Evolutionary conservation across 2,329 filamentous ascomycete genomes (phyloP).

Genomic region (Colletotrichum sp.): DNA sequence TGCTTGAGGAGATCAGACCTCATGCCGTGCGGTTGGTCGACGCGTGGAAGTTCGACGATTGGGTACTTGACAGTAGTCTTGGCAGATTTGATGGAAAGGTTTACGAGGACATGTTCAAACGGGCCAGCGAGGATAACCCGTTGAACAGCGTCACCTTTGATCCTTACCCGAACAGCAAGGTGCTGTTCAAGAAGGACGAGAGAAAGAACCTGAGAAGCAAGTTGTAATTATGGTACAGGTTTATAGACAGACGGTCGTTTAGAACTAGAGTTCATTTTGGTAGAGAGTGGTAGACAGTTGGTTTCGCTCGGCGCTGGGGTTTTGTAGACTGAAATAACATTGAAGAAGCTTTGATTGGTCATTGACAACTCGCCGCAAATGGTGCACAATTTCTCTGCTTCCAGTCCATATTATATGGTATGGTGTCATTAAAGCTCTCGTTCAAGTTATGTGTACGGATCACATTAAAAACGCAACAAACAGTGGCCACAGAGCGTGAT

Average conservation of each 20-base stretch:
- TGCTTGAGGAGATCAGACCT: conserved; percentile 74
- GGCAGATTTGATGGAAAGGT: conserved; percentile 76
- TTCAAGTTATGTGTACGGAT: not conserved
- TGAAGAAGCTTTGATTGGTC: not conserved
- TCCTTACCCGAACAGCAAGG: conserved; percentile 69
- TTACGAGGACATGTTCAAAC: conserved; percentile 77
- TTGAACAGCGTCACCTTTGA: conserved; percentile 75
- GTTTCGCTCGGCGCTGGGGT: not conserved
- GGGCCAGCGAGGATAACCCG: conserved; percentile 75
- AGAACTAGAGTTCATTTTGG: not conserved
- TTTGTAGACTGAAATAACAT: not conserved
- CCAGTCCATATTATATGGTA: not conserved
- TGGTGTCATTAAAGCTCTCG: not conserved
- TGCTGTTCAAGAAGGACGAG: conserved; percentile 66
- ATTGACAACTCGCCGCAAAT: not conserved
- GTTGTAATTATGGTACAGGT: conserved; percentile 38
- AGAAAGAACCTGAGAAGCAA: conserved; percentile 48
- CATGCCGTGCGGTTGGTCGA: conserved; percentile 76
- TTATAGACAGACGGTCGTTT: not conserved
- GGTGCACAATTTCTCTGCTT: not conserved
- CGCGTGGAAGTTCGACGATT: conserved; percentile 78
- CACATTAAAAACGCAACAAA: not conserved
- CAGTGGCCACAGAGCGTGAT: not conserved
- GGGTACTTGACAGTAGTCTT: conserved; percentile 75
- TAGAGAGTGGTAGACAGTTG: not conserved